Evolutionary conservation across 306 rosid genomes (phyloP).

Genomic region (Vachellia collinsii): DNA sequence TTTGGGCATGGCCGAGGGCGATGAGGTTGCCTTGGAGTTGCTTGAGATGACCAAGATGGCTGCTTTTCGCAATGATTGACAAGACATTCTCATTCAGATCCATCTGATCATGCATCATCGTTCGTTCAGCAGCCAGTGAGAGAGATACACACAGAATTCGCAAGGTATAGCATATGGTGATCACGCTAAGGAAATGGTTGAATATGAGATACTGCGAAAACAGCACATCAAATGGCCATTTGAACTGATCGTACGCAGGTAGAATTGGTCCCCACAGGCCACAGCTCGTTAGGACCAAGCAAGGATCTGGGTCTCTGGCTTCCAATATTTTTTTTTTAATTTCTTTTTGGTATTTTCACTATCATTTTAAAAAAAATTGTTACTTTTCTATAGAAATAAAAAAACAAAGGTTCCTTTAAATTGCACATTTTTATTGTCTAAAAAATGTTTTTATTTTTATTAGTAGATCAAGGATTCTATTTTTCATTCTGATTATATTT

Average conservation of each 20-base stretch:
- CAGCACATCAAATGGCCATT: background rate
- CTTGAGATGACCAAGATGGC: conserved; percentile 57
- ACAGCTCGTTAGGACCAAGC: background rate
- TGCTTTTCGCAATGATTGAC: conserved; percentile 52
- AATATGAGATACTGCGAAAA: background rate
- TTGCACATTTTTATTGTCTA: no score
- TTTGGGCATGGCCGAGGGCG: conserved; percentile 62
- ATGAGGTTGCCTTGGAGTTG: conserved; percentile 67
- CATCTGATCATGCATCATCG: conserved; percentile 1
- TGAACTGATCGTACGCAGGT: background rate
- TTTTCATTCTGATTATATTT: no score
- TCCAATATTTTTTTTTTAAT: background rate
- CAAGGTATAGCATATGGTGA: background rate
- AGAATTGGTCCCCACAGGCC: background rate
- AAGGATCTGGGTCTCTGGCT: background rate
- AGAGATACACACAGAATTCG: background rate
- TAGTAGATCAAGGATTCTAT: no score
- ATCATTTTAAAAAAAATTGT: background rate
- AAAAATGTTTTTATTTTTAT: no score
- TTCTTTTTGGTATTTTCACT: no score
- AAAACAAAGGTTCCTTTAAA: no score
- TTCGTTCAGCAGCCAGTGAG: background rate
- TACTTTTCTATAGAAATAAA: no score
- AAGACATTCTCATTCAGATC: conserved; percentile 47
- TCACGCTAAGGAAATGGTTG: background rate